These are phyloP conservation scores for Colletotrichum chlorophyti DNA, from an alignment of 2,329 filamentous ascomycete genomes.

Conservation along the genomic window DNA sequence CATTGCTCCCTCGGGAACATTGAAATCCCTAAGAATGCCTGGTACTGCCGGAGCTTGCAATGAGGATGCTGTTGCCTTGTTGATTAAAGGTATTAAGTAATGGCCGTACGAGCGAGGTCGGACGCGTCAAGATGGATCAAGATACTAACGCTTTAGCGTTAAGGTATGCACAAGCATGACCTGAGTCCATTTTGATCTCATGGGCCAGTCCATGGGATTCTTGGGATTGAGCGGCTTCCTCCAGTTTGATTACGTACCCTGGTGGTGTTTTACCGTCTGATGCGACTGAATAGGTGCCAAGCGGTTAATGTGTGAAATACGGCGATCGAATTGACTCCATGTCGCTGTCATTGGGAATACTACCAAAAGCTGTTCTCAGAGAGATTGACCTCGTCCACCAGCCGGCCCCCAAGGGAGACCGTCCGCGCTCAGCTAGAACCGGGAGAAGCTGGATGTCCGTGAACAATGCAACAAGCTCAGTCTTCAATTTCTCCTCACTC, in stretches of 20 bases:
- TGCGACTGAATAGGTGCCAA: not conserved
- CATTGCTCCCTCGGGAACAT: slow-evolving; percentile 29
- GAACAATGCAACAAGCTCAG: too few species aligned
- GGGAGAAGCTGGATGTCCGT: slow-evolving; percentile 15
- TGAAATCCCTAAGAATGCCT: slow-evolving; percentile 1
- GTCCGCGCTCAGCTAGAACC: slow-evolving; percentile 13
- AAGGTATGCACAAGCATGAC: slow-evolving; percentile 16
- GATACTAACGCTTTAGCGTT: slow-evolving; percentile 14
- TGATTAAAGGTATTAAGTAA: not conserved
- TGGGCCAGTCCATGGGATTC: slow-evolving; percentile 5
- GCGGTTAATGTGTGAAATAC: not conserved
- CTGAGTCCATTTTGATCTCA: slow-evolving; percentile 11
- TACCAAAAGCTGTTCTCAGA: slow-evolving; percentile 23
- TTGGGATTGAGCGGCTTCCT: not conserved
- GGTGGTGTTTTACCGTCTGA: not conserved
- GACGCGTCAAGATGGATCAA: not conserved
- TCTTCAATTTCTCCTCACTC: too few species aligned
- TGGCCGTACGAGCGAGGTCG: not conserved
- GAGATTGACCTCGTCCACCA: slow-evolving; percentile 19
- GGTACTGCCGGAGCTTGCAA: slow-evolving; percentile 2
- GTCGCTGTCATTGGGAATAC: slow-evolving; percentile 13
- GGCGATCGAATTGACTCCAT: slow-evolving; percentile 5
- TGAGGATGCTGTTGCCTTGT: slow-evolving; percentile 5
- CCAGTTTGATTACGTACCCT: not conserved
- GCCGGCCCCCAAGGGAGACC: slow-evolving; percentile 15